Evolutionary conservation across 306 rosid species (phyloP).

Genomic region (Castanea mollissima): DNA sequence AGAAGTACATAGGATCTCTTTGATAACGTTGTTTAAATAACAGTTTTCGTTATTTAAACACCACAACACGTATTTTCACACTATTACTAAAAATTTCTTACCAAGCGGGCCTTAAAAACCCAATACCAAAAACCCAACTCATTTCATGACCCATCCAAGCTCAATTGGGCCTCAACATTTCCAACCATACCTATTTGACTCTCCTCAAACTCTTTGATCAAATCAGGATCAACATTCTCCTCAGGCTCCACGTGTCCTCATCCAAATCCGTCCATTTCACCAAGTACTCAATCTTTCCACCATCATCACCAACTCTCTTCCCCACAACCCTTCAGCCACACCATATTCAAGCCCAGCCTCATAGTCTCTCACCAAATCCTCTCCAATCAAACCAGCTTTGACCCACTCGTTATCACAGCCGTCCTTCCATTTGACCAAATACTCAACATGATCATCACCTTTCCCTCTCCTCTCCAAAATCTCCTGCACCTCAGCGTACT

Average conservation of each 20-base stretch:
- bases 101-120: neutral
- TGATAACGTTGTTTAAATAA: too few species aligned
- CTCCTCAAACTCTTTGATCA: constrained; percentile 44
- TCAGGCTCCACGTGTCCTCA: constrained; percentile 88
- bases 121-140: neutral
- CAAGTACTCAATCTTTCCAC: constrained; percentile 56
- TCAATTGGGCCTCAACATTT: constrained; percentile 25
- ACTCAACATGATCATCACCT: constrained; percentile 62
- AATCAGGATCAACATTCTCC: constrained; percentile 68
- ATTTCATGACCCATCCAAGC: constrained; percentile 23
- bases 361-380: constrained; percentile 65
- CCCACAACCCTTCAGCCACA: constrained; percentile 77
- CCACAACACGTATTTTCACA: too few species aligned
- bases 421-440: constrained; percentile 81
- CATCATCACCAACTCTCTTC: constrained; percentile 66
- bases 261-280: constrained; percentile 81
- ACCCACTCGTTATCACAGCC: constrained; percentile 79
- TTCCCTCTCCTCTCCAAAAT: constrained; percentile 75
- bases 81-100: too few species aligned
- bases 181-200: neutral
- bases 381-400: constrained; percentile 57
- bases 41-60: too few species aligned
- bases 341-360: constrained; percentile 88
- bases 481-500: constrained; percentile 77
- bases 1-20: too few species aligned